Percentiles rank a stretch among this genome's conserved stretches.
These are phyloP conservation scores for Escovopsis sp. DNA, from an alignment of 2,329 filamentous ascomycete genomes.

Conservation along the genomic window DNA sequence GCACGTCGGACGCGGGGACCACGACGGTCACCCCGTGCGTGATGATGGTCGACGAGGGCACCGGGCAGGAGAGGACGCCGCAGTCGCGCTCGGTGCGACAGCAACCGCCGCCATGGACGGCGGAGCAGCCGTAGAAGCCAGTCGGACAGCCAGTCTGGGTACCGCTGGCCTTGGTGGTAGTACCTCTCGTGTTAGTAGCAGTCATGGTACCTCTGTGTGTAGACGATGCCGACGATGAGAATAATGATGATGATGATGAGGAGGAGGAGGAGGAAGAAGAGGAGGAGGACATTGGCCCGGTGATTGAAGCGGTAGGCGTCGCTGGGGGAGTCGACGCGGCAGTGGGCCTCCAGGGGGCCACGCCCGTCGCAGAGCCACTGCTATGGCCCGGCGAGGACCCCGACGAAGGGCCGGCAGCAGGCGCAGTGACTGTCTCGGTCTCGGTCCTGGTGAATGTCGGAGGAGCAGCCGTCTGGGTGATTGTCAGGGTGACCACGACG, in stretches of 20 bases:
- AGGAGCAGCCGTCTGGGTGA: constrained; percentile 22
- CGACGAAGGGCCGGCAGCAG: too few species aligned
- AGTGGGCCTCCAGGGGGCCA: constrained; percentile 31
- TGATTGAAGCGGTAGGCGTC: not conserved
- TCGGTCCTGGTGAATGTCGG: constrained; percentile 22
- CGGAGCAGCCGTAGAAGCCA: constrained; percentile 83
- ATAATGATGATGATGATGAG: too few species aligned
- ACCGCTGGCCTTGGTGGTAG: not conserved
- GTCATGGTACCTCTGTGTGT: not conserved
- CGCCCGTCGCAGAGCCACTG: constrained; percentile 23
- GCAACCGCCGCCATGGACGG: constrained; percentile 69
- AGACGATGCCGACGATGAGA: too few species aligned
- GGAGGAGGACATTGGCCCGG: too few species aligned
- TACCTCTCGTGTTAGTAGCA: constrained; percentile 1
- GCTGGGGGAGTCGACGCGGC: constrained; percentile 13
- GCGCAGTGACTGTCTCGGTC: constrained; percentile 18
- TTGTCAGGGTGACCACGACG: constrained; percentile 25
- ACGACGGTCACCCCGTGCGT: constrained; percentile 56
- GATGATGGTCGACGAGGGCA: constrained; percentile 48
- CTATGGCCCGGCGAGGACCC: constrained; percentile 17
- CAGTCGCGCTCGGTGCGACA: constrained; percentile 82
- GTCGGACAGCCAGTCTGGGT: constrained; percentile 52
- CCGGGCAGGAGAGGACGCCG: constrained; percentile 62
- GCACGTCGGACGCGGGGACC: constrained; percentile 38
- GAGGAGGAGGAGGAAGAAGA: too few species aligned